Percentiles rank a stretch among this genome's conserved stretches.
Conservation (phyloP, 2,329 filamentous ascomycete species). For the Arthroderma uncinatum region DNA sequence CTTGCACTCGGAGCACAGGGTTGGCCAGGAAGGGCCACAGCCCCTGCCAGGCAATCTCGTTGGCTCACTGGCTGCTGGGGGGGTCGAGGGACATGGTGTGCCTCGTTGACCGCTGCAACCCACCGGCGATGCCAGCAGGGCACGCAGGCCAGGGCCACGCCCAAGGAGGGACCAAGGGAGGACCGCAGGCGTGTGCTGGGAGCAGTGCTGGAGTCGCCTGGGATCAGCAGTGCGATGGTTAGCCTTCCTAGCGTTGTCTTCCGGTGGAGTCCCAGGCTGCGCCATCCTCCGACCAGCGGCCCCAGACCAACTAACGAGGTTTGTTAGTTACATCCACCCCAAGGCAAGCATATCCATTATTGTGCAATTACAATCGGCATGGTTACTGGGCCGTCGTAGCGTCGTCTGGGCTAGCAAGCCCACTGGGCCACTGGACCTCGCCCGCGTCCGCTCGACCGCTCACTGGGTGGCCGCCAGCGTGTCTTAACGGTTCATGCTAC, state of each 20-base stretch:
- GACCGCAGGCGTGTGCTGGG: background rate
- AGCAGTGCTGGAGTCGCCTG: background rate
- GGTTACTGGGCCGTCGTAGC: slow-evolving; percentile 3
- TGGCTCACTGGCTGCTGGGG: background rate
- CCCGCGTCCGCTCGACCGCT: background rate
- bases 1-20: slow-evolving; percentile 2
- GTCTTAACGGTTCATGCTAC: slow-evolving; percentile 8
- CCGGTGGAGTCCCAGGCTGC: slow-evolving; percentile 4
- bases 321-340: slow-evolving; percentile 3
- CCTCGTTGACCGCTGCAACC: slow-evolving; percentile 6
- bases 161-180: background rate
- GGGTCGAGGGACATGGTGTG: background rate
- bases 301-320: slow-evolving; percentile 7
- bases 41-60: background rate
- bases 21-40: background rate
- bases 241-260: slow-evolving; percentile 2
- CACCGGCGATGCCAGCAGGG: background rate
- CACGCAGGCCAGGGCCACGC: background rate
- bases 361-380: slow-evolving; percentile 6
- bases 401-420: background rate
- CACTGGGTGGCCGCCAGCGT: background rate
- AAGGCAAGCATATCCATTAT: slow-evolving; percentile 1
- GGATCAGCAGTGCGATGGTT: slow-evolving; percentile 1
- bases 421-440: slow-evolving; percentile 2
- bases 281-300: slow-evolving; percentile 8